Conservation (phyloP, 352 stramenopile species). For the Globisporangium acanthophoron region DNA sequence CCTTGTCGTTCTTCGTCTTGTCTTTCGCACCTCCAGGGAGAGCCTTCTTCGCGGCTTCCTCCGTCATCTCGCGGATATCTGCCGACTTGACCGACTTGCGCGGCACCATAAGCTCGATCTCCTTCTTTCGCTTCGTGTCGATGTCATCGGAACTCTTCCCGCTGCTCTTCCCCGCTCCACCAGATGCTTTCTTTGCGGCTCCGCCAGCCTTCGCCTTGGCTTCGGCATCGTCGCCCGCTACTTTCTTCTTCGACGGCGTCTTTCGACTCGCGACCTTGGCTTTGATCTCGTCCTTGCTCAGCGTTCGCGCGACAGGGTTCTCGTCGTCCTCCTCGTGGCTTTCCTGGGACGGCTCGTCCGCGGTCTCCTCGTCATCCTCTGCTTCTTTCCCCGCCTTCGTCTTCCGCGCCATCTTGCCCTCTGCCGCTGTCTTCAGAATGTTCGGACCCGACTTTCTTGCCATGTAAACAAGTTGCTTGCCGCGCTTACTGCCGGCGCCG, state of each 20-base stretch:
- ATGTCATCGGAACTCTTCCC: slow-evolving; percentile 34
- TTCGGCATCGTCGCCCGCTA: slow-evolving; percentile 16
- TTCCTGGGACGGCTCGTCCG: slow-evolving; percentile 10
- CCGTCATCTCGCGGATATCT: slow-evolving; percentile 69
- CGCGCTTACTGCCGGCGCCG: slow-evolving; percentile 5
- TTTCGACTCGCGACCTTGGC: slow-evolving; percentile 68
- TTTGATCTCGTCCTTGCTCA: slow-evolving; percentile 79
- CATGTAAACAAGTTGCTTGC: neutral
- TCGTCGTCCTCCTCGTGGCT: slow-evolving; percentile 38
- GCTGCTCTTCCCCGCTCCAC: slow-evolving; percentile 21
- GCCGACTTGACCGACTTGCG: slow-evolving; percentile 74
- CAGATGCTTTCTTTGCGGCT: slow-evolving; percentile 32
- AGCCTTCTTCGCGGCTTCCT: slow-evolving; percentile 63
- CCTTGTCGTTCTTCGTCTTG: slow-evolving; percentile 60
- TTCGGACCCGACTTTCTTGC: neutral
- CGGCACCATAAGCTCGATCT: slow-evolving; percentile 72
- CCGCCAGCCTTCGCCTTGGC: slow-evolving; percentile 16
- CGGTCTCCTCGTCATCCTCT: slow-evolving; percentile 8
- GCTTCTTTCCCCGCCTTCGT: slow-evolving; percentile 3
- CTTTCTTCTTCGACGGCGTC: slow-evolving; percentile 60
- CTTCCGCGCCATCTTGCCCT: slow-evolving; percentile 11
- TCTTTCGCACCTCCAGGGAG: slow-evolving; percentile 18
- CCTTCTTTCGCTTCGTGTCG: slow-evolving; percentile 74
- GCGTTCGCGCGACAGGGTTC: slow-evolving; percentile 17
- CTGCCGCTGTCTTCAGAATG: slow-evolving; percentile 6